Base-by-base conservation (phyloP, 177 flowering plant genomes). In the Vitis hybrid region DNA sequence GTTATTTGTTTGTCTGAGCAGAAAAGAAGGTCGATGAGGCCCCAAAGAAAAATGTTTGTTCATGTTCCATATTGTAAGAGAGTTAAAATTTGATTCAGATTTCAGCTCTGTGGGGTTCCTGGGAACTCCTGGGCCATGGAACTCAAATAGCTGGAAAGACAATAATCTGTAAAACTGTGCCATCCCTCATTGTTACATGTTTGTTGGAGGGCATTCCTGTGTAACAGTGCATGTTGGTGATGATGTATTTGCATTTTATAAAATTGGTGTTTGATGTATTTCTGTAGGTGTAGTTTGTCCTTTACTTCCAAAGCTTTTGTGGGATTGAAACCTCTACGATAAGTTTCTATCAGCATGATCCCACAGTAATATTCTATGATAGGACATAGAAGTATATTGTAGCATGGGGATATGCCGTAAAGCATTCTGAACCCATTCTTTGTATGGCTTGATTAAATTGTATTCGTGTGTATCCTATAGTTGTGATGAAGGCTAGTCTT, bases 1-100 rank as follows among this genome's bases (percentile, higher is more conserved):
- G 0, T 62, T 24, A 50, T 51, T 72, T 69, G 52, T 70, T 55
- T 62, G 53, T 59, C 8, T 75, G 62, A 61, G 69, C 90, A 88
- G 92, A 87, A 70, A 88, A 84, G 82, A 86, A 88, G 76, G 80
- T 88, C 8, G 90, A 85, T 47, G 90, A 87, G 56, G 62, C 67
- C 61, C 89, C 90, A 44, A 87, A 68, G 76, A 90, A 84, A 76
- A 80, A 57, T 59, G 44, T 76, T 2, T 89, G 94, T 75, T 75
- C 86, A 15, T 89, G 94, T 76, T 66, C 90, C 78, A 89, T 89
- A 82, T 65, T 89, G 82, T 89, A 71, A 79, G 64, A 62, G 54
- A 44, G 49, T 59, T 22, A 54, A 10, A 11, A 22, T 9, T 51
- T 11, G 61, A 57, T 57, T 64, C 53, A 67, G 61, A 52, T 44